Base-by-base conservation (phyloP, 345 rosid genomes). In the Populus alba region DNA sequence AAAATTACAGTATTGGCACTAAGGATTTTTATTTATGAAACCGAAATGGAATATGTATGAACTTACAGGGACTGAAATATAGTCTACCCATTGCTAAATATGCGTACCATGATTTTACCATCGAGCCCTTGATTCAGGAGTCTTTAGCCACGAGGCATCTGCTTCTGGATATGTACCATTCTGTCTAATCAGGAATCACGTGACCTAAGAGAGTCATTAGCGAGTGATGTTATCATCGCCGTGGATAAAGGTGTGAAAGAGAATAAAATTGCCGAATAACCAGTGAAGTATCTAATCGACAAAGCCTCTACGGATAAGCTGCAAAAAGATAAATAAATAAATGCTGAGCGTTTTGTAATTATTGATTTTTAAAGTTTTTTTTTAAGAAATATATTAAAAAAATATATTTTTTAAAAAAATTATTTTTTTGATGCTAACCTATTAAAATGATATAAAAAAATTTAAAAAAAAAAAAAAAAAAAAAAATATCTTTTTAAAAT, bases 241-340 rank as follows among this genome's bases (percentile, higher is more conserved):
- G 1, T 41, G 18, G 8, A 59, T 6, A n/a, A 70, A 41, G 59
- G 59, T 12, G 66, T 13, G 15, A 66, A 33, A 43, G 23, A 66
- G 39, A 10, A 61, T 78, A 33, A 33, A 35, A 63, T 65, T 17
- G 41, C 10, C 31, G 68, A 41, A 59, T 70, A 16, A 6, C 0
- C 4, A 49, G 55, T 6, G 11, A 63, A 45, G 65, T 49, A 45
- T 63, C 47, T 43, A 8, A 77, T 16, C 23, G 75, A 47, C 47
- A n/a, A 9, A 77, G 5, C 23, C 70, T 57, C 62, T 61, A 23
- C 65, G 76, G 76, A 78, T 78, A 78, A 78, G 18, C 69, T 43
- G 71, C 29, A 29, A 22, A 68, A 17, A 8, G 2, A 39, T 51
- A 37, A 10, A 20, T 20, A 41, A 41, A 41, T 41, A 41, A 41